These are phyloP conservation scores for Dendrobium chrysotoxum DNA, from an alignment of 106 monocot species.

Conservation along the genomic window DNA sequence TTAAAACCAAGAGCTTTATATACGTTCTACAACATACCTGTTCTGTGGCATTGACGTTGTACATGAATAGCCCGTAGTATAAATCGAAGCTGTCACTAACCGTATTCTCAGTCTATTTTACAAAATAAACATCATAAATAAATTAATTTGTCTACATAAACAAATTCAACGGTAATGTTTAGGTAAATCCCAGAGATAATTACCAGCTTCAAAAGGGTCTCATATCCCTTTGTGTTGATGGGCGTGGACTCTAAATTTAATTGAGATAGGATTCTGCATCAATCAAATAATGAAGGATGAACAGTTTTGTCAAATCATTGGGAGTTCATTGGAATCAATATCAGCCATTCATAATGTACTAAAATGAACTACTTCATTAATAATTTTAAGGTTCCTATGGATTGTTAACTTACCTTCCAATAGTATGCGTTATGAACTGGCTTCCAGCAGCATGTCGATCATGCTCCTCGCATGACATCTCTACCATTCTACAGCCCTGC, in stretches of 20 bases:
- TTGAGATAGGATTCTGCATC: slow-evolving; percentile 50
- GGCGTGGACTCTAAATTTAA: slow-evolving; percentile 56
- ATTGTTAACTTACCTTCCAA: slow-evolving; percentile 34
- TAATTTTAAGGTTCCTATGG: too few species aligned
- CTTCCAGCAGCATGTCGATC: slow-evolving; percentile 58
- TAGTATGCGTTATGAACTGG: slow-evolving; percentile 68
- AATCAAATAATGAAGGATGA: neutral
- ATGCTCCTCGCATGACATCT: slow-evolving; percentile 68
- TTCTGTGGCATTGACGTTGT: slow-evolving; percentile 60
- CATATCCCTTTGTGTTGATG: slow-evolving; percentile 69
- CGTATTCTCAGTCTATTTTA: slow-evolving; percentile 13
- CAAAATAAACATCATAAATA: neutral
- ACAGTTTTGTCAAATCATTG: too few species aligned
- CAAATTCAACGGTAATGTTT: neutral
- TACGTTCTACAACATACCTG: slow-evolving; percentile 23
- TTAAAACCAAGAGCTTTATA: too few species aligned
- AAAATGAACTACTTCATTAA: neutral
- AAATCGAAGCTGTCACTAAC: slow-evolving; percentile 65
- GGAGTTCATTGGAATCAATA: neutral
- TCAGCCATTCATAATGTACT: too few species aligned
- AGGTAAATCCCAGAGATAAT: neutral
- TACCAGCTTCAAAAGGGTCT: slow-evolving; percentile 62
- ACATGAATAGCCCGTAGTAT: slow-evolving; percentile 68
- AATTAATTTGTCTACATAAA: neutral
- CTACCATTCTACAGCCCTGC: slow-evolving; percentile 65